phyloP scores from a whole-genome alignment of 23 red algal species.

The Gracilaria domingensis region DNA sequence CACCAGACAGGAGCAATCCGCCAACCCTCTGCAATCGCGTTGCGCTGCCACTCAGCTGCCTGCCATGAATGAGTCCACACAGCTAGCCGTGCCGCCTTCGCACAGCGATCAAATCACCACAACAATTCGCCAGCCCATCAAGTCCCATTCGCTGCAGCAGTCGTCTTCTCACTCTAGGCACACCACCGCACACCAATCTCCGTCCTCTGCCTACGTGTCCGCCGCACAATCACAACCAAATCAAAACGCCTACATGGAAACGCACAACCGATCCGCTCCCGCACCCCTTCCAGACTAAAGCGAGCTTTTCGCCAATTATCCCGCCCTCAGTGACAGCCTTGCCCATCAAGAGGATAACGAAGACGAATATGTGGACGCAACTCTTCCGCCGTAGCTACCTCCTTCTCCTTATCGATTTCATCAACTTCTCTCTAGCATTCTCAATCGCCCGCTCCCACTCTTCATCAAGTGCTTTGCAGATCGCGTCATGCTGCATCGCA shows the following conservation, averaged over 20 bases:
- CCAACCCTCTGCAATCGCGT: neutral
- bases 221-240: neutral
- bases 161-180: neutral
- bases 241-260: neutral
- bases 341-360: neutral
- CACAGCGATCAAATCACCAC: neutral
- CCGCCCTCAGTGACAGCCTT: neutral
- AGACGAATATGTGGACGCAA: constrained; percentile 50
- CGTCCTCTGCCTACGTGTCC: neutral
- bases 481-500: constrained; percentile 12
- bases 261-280: neutral
- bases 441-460: constrained; percentile 47
- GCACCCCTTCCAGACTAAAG: neutral
- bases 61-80: neutral
- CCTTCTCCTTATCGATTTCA: constrained; percentile 2
- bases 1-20: neutral
- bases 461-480: constrained; percentile 13
- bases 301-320: neutral
- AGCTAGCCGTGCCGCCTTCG: neutral
- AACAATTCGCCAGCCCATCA: neutral
- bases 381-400: constrained; percentile 46
- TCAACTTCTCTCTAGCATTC: constrained; percentile 38
- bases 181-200: neutral
- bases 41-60: neutral
- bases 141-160: neutral